Conservation (phyloP, 306 rosid species). For the Trifolium dubium region DNA sequence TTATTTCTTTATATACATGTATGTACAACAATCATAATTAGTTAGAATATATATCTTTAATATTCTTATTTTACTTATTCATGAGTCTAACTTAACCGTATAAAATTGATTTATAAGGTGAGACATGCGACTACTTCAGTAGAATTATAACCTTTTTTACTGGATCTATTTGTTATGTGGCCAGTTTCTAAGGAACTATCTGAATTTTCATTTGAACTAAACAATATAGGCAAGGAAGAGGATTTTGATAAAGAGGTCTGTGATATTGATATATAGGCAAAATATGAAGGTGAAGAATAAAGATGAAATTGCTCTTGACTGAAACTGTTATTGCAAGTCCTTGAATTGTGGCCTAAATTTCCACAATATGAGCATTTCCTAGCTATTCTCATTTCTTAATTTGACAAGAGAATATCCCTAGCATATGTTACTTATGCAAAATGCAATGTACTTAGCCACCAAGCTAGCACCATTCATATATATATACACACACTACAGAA, state of each 20-base stretch:
- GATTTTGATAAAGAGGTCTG: constrained; percentile 5
- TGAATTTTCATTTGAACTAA: constrained; percentile 38
- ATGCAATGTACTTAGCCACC: not conserved
- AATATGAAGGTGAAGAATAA: constrained; percentile 9
- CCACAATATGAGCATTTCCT: constrained; percentile 96
- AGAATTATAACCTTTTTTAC: constrained; percentile 62
- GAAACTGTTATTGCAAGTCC: constrained; percentile 61
- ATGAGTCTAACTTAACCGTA: not conserved
- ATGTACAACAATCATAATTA: no score
- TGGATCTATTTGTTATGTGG: constrained; percentile 51
- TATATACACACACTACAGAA: not conserved
- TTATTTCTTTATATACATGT: no score
- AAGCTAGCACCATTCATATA: constrained; percentile 11
- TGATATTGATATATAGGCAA: constrained; percentile 38
- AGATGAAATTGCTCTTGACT: constrained; percentile 36
- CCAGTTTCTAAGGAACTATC: constrained; percentile 44
- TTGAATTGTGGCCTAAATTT: constrained; percentile 85
- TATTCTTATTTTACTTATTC: no score
- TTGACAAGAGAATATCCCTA: constrained; percentile 21
- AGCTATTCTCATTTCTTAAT: constrained; percentile 63
- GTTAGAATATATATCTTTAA: no score
- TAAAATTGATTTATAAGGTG: not conserved
- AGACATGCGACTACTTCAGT: not conserved
- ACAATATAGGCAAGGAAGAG: constrained; percentile 44
- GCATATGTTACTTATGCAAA: not conserved